Conservation (phyloP, 345 rosid species). For the Murraya paniculata region DNA sequence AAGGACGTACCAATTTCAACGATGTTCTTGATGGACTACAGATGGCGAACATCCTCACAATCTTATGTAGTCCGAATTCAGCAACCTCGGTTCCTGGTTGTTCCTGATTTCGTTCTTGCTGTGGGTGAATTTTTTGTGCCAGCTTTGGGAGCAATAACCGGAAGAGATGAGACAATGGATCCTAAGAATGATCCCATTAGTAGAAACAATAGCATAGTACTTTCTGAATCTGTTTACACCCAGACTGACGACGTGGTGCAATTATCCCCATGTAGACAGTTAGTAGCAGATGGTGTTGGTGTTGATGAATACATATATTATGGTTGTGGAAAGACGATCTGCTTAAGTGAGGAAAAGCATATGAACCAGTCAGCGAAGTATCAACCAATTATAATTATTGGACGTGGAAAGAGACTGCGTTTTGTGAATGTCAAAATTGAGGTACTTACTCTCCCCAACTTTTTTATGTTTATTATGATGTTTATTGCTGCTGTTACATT, state of each 20-base stretch:
- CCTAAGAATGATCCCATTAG: conserved; percentile 90
- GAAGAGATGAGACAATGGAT: conserved; percentile 90
- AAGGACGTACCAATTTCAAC: conserved; percentile 66
- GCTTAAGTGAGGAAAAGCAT: conserved; percentile 56
- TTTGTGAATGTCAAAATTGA: conserved; percentile 84
- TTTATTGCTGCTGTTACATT: neutral
- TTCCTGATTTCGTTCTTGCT: conserved; percentile 94
- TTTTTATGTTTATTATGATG: conserved; percentile 15
- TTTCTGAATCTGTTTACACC: conserved; percentile 60
- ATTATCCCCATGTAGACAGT: conserved; percentile 74
- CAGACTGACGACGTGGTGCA: conserved; percentile 80
- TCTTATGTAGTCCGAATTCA: conserved; percentile 85
- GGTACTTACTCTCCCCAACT: conserved; percentile 40
- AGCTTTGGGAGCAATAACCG: conserved; percentile 79
- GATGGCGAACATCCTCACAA: conserved; percentile 87
- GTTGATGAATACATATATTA: conserved; percentile 85
- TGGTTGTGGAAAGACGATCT: conserved; percentile 79
- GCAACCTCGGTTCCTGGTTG: conserved; percentile 94
- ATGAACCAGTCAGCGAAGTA: conserved; percentile 43
- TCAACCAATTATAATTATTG: conserved; percentile 80
- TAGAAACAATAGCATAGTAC: conserved; percentile 61
- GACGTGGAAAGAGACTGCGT: conserved; percentile 88
- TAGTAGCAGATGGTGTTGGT: conserved; percentile 76
- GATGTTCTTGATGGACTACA: conserved; percentile 92
- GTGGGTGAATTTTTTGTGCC: conserved; percentile 97